A percentile compares a stretch with the other conserved stretches of the same genome.
Conservation (phyloP, 208 protist genomes). For the Acanthamoeba divionensis region DNA sequence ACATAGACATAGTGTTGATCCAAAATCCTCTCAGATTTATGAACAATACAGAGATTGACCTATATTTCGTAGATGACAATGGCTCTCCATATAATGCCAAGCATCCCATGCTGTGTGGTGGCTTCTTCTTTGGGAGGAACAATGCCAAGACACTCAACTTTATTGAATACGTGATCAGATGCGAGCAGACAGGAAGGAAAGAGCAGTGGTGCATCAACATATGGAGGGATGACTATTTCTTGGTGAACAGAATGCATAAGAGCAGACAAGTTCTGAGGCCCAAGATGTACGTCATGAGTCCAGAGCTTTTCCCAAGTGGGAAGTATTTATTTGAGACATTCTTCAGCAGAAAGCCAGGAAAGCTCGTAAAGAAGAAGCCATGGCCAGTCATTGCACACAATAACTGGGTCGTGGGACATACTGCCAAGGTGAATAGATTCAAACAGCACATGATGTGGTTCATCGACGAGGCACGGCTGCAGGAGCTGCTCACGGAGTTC, state of each 20-base stretch:
- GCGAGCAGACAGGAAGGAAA: background rate
- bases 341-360: background rate
- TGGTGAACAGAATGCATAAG: background rate
- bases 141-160: background rate
- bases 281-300: background rate
- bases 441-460: too few relatives aligned
- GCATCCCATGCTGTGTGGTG: background rate
- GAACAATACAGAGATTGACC: background rate
- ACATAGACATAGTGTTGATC: background rate
- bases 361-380: background rate
- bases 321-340: background rate
- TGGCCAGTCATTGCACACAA: background rate
- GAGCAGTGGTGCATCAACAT: background rate
- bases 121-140: background rate
- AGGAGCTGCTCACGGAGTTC: too few relatives aligned
- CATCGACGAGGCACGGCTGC: too few relatives aligned
- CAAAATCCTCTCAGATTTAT: background rate
- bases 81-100: background rate
- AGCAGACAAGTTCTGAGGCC: too few relatives aligned
- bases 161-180: background rate
- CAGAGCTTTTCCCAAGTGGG: background rate
- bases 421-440: background rate
- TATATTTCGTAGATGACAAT: background rate
- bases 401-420: conserved; percentile 7
- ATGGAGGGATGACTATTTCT: background rate